Evolutionary conservation across 345 rosid species (phyloP).

Genomic region (Populus euphratica): DNA sequence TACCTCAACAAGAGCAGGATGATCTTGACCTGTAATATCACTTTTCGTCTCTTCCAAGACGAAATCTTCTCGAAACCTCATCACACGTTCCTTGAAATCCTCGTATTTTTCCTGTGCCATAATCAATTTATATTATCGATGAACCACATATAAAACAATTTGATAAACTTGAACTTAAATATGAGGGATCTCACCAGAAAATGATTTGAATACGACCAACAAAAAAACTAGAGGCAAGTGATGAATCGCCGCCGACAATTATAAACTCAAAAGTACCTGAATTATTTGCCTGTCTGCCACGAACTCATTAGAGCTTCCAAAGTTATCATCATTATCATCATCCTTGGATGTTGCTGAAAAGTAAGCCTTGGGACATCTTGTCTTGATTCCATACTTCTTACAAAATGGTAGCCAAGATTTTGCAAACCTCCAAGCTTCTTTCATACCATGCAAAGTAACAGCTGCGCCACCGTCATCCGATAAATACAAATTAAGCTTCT

Average conservation of each 20-base stretch:
- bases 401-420: constrained; percentile 50
- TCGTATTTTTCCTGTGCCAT: constrained; percentile 24
- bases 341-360: constrained; percentile 18
- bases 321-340: constrained; percentile 9
- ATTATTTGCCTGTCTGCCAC: constrained; percentile 16
- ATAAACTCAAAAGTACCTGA: constrained; percentile 15
- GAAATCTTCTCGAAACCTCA: not conserved
- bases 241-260: too few species aligned
- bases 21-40: constrained; percentile 11
- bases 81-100: constrained; percentile 21
- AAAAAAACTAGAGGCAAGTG: too few species aligned
- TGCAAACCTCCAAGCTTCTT: constrained; percentile 40
- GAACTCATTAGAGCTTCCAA: not conserved
- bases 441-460: constrained; percentile 33
- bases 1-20: constrained; percentile 28
- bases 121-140: not conserved
- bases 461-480: constrained; percentile 46
- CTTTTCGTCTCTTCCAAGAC: not conserved
- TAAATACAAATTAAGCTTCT: constrained; percentile 43
- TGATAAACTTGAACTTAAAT: not conserved
- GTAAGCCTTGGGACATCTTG: constrained; percentile 32
- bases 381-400: constrained; percentile 19
- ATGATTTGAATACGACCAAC: not conserved
- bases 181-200: not conserved
- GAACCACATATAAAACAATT: too few species aligned